Evolutionary conservation across 208 protist species (phyloP).

Genomic region (Tritrichomonas musculus): DNA sequence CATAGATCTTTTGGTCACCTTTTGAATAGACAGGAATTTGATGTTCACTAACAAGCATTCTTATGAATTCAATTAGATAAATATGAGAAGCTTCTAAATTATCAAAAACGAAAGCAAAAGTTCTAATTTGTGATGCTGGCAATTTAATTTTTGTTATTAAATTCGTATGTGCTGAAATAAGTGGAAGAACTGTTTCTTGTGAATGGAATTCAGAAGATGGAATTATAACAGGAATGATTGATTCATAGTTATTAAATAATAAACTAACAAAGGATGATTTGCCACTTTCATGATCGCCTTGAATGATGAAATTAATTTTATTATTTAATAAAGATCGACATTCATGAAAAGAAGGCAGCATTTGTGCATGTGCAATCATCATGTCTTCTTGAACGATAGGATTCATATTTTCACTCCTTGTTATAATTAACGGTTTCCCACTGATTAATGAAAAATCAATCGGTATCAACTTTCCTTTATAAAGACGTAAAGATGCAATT

Average conservation of each 20-base stretch:
- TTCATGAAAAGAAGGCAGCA: background rate
- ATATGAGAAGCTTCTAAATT: background rate
- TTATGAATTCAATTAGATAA: background rate
- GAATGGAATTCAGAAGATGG: background rate
- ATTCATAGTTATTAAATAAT: background rate
- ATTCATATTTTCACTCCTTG: background rate
- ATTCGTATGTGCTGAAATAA: background rate
- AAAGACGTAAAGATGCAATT: background rate
- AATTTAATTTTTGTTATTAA: background rate
- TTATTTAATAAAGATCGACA: background rate
- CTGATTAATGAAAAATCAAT: background rate
- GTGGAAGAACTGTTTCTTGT: background rate
- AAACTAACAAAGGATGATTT: background rate
- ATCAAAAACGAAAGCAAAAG: background rate
- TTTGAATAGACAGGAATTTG: background rate
- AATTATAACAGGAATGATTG: background rate
- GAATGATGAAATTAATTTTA: background rate
- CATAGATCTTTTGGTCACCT: background rate
- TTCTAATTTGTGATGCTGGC: background rate
- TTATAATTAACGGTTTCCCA: no score
- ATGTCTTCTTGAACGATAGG: background rate
- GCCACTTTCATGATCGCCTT: background rate
- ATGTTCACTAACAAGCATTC: background rate
- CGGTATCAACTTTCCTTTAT: background rate
- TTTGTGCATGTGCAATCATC: background rate